Evolutionary conservation across 2,329 filamentous ascomycete species (phyloP), one percentile per base, ranked within the genome.

Genomic region (Ambrosiella xylebori): DNA sequence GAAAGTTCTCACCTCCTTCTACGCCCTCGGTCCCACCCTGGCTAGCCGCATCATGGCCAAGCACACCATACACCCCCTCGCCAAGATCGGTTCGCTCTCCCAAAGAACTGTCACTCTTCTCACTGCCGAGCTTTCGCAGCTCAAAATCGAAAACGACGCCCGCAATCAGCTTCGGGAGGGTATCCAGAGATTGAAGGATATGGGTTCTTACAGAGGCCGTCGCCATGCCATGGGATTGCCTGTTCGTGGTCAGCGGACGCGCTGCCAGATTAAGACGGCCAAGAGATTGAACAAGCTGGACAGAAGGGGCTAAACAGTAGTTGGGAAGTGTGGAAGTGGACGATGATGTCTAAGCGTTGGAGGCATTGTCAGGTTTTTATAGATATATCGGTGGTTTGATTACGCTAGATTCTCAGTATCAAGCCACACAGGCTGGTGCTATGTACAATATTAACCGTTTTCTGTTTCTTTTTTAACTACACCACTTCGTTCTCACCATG

Each of bases 91-190:
- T 68, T 77, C 81, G 7, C 73, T 98, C 17, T 77, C 81, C 50
- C 81, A 84, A 61, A 82, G 85, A 68, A 90, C 88, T 61, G 74
- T 95, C 64, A 84, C 88, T 56, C 84, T 86, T 57, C 76, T 98
- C 61, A 93, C 86, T 19, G 85, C 85, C 55, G 88, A 95, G 66
- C 76, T 98, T 45, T 87, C 88, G 13, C 84, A 82, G 57, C 90
- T 98, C 88, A 95, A 86, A 61, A 88, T 97, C 65, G 93, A 96
- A 70, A 95, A 86, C 69, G 90, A 97, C 66, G 76, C 94, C 63
- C 76, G 82, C 66, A 80, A 85, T 67, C 74, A 87, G 60, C 72
- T 96, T 41, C 78, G 84, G 65, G 88, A 95, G 54, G 93, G 97
- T 66, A 95, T 98, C 64, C 77, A 77, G 68, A 76, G 91, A 61